Percentiles rank a stretch among this genome's conserved stretches.
These are phyloP conservation scores for Sclerotinia spermophila DNA, from an alignment of 2,329 filamentous ascomycete species.

Conservation along the genomic window DNA sequence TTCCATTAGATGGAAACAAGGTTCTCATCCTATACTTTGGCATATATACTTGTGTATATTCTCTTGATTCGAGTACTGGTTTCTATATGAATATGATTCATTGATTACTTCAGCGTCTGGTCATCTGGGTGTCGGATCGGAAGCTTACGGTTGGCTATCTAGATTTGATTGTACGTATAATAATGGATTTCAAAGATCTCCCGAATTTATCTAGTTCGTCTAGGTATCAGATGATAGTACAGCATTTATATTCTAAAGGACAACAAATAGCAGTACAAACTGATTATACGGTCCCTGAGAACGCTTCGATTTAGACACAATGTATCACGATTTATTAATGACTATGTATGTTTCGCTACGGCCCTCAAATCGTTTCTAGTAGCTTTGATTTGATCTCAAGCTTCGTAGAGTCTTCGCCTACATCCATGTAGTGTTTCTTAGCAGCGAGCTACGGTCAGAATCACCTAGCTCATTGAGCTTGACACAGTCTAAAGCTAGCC, in stretches of 20 bases:
- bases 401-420: not conserved
- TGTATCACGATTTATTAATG: not conserved
- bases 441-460: not conserved
- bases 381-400: not conserved
- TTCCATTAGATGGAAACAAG: not conserved
- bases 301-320: not conserved
- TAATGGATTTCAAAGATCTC: not conserved
- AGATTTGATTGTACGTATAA: not conserved
- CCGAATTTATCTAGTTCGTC: not conserved
- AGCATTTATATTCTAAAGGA: not conserved
- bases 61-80: not conserved
- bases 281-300: fast-evolving
- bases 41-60: not conserved
- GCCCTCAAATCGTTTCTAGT: not conserved
- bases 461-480: no score
- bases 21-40: not conserved
- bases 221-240: not conserved
- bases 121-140: not conserved
- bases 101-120: not conserved
- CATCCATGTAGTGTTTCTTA: not conserved
- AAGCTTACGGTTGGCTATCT: not conserved
- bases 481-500: no score
- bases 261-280: not conserved
- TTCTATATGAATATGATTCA: not conserved
- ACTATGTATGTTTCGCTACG: not conserved